Base-by-base conservation (phyloP, 2,329 filamentous ascomycete genomes). In the Arthrobotrys musiformis region DNA sequence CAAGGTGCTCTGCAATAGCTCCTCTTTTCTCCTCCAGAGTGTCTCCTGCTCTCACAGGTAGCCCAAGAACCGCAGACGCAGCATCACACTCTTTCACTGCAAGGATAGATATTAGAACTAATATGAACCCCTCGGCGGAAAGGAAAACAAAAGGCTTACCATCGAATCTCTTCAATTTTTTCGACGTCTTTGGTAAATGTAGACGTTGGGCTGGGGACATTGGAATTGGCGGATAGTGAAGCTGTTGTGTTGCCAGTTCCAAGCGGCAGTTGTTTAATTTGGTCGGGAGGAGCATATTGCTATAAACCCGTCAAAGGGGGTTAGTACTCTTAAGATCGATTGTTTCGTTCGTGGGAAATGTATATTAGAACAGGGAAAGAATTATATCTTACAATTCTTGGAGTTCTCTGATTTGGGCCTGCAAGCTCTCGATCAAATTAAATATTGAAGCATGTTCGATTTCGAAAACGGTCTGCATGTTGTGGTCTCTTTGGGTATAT, bases 251-350 rank as follows among this genome's bases (percentile, higher is more conserved):
- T 46, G 54, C 17, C 9, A 62, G 19, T 6, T 30, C 15, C 24
- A 62, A 11, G 15, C 58, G 58, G 11, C 24, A 46, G 24, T 62
- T 62, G 24, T 62, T n/a, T 19, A 62, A 15, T 46, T 46, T 58
- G 11, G 54, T 58, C 13, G 54, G 54, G 22, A 58, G 54, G 5
- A 58, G 54, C 30, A 33, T 19, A 1, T 40, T 58, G 11, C 54
- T 58, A 26, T 40, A 4, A 11, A 15, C n/a, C 19, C 22, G 37
- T 33, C 9, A 17, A 17, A 15, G 0, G 15, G 50, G 3, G 8
- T 48, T 42, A 48, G 44, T 48, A n/a, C n/a, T n/a, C n/a, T n/a
- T n/a, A n/a, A n/a, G 4, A 40, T 40, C 8, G 15, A n/a, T 40
- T 33, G 30, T 33, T 33, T n/a, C n/a, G n/a, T n/a, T n/a, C n/a